Evolutionary conservation across 2,329 filamentous ascomycete genomes (phyloP).

Genomic region (Beauveria medogensis): DNA sequence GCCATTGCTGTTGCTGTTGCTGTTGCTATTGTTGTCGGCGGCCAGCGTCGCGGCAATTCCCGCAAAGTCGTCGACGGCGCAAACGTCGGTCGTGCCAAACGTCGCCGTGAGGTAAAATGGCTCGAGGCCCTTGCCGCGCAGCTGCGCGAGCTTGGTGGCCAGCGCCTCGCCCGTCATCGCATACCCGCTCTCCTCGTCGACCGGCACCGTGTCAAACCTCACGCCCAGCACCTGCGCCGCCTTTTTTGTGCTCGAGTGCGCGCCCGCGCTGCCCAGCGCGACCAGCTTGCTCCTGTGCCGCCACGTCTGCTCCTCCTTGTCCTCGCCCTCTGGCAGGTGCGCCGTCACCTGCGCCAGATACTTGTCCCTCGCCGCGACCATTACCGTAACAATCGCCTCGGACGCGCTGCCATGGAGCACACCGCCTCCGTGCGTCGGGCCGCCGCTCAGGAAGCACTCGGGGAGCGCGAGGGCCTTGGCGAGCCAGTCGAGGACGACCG

Average conservation of each 20-base stretch:
- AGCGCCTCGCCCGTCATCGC: slow-evolving; percentile 61
- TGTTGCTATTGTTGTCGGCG: slow-evolving; percentile 12
- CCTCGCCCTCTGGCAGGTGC: slow-evolving; percentile 42
- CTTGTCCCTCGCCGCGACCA: slow-evolving; percentile 80
- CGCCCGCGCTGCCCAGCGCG: slow-evolving; percentile 68
- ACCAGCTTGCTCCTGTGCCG: slow-evolving; percentile 52
- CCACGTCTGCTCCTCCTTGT: slow-evolving; percentile 63
- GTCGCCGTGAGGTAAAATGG: slow-evolving; percentile 84
- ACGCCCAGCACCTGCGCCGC: slow-evolving; percentile 79
- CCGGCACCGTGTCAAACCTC: slow-evolving; percentile 64
- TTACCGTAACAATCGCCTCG: slow-evolving; percentile 77
- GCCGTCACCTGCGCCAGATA: slow-evolving; percentile 57
- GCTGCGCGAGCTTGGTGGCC: slow-evolving; percentile 52
- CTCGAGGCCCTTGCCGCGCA: slow-evolving; percentile 60
- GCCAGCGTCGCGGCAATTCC: slow-evolving; percentile 50
- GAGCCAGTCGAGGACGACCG: slow-evolving; percentile 86
- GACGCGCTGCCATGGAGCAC: slow-evolving; percentile 92
- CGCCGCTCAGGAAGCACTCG: slow-evolving; percentile 62
- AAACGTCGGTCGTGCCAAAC: slow-evolving; percentile 81
- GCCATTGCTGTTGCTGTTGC: not conserved
- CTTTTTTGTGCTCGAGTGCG: slow-evolving; percentile 81
- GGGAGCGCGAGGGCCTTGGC: slow-evolving; percentile 69
- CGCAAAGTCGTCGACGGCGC: slow-evolving; percentile 74
- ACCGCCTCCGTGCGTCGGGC: slow-evolving; percentile 64
- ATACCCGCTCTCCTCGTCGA: slow-evolving; percentile 55